Conservation (phyloP, 1,284 basidiomycete genomes). For the Cutaneotrichosporon daszewskae region DNA sequence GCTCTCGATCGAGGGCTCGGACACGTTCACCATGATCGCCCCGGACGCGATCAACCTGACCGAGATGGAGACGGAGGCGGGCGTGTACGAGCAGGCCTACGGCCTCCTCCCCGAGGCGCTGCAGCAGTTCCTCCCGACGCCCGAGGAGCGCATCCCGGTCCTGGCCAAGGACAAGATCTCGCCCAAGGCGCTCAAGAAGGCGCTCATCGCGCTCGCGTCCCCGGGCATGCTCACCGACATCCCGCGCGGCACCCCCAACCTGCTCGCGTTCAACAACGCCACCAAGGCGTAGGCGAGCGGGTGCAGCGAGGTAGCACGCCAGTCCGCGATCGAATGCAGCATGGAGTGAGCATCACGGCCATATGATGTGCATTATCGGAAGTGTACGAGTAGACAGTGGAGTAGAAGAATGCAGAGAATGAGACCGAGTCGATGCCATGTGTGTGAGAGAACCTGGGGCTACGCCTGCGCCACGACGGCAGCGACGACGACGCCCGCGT, state of each 20-base stretch:
- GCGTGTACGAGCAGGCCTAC: constrained; percentile 50
- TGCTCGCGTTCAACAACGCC: constrained; percentile 78
- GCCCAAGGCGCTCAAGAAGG: constrained; percentile 67
- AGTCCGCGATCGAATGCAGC: too few species aligned
- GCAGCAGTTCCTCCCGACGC: constrained; percentile 40
- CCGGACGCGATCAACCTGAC: constrained; percentile 45
- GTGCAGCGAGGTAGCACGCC: too few species aligned
- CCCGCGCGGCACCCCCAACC: constrained; percentile 57
- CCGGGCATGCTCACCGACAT: constrained; percentile 52
- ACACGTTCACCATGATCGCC: constrained; percentile 51
- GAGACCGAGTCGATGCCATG: too few species aligned
- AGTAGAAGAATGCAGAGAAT: too few species aligned
- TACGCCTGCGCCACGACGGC: constrained; percentile 62
- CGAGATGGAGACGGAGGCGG: constrained; percentile 39
- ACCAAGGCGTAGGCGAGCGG: constrained; percentile 48
- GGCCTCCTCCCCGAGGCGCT: constrained; percentile 40
- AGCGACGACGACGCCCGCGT: constrained; percentile 73
- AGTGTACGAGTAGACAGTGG: constrained; percentile 1
- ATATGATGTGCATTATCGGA: too few species aligned
- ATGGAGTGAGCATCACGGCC: too few species aligned
- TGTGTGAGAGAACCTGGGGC: too few species aligned
- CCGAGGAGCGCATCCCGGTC: constrained; percentile 29
- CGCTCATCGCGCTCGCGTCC: constrained; percentile 60
- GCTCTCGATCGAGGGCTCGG: constrained; percentile 67
- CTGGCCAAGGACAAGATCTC: constrained; percentile 49